phyloP scores from a whole-genome alignment of 2,329 filamentous ascomycete genomes.

The Verticillium longisporum region DNA sequence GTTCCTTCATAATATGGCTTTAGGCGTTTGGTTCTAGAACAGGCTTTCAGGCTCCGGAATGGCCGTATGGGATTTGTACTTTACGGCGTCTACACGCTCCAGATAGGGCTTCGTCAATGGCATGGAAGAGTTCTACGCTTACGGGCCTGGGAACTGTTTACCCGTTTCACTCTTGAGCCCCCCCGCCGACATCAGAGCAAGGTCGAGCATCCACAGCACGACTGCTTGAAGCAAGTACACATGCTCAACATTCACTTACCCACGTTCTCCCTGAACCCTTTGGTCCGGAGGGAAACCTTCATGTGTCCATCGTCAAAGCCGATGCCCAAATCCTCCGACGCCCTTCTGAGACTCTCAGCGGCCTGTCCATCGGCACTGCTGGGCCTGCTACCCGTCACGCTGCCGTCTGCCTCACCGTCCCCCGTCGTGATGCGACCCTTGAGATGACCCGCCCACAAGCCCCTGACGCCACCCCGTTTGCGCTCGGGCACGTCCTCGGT shows the following conservation, averaged over 20 bases:
- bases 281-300: conserved; percentile 47
- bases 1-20: background rate
- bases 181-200: background rate
- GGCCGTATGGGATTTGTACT: background rate
- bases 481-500: conserved; percentile 55
- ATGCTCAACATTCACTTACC: conserved; percentile 4
- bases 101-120: background rate
- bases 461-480: conserved; percentile 54
- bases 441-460: conserved; percentile 45
- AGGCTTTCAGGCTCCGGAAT: background rate
- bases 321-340: conserved; percentile 15
- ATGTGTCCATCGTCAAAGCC: conserved; percentile 39
- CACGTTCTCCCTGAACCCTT: conserved; percentile 45
- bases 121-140: background rate
- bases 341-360: conserved; percentile 12
- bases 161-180: background rate
- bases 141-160: background rate
- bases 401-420: conserved; percentile 26
- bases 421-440: conserved; percentile 20
- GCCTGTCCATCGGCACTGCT: conserved; percentile 22
- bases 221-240: background rate
- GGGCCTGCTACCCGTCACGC: conserved; percentile 32
- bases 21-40: background rate
- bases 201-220: background rate
- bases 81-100: background rate